Percentiles rank a stretch among this genome's conserved stretches.
These are phyloP conservation scores for Ogataea methanolica DNA, from an alignment of 805 yeast species.

Conservation along the genomic window DNA sequence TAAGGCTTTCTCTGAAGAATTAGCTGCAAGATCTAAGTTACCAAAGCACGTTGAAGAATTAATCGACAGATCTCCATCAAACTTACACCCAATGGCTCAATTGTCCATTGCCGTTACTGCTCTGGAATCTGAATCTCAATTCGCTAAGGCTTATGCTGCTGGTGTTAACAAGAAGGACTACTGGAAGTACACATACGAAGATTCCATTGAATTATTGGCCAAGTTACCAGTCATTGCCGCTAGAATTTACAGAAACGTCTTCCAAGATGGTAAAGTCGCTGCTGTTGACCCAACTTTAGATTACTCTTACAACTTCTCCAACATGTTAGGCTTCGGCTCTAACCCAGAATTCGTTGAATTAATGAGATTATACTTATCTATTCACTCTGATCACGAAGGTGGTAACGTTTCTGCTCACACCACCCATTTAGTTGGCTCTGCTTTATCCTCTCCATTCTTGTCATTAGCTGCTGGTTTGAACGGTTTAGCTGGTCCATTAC, in stretches of 20 bases:
- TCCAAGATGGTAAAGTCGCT: constrained; percentile 72
- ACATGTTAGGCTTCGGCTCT: constrained; percentile 54
- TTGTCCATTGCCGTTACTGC: constrained; percentile 80
- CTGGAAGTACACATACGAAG: constrained; percentile 83
- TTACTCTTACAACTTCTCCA: constrained; percentile 60
- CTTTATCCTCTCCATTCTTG: constrained; percentile 72
- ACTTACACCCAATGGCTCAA: constrained; percentile 88
- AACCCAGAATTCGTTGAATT: constrained; percentile 71
- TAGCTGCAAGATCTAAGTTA: constrained; percentile 71
- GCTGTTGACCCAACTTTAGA: constrained; percentile 49
- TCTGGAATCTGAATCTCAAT: constrained; percentile 75
- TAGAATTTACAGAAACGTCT: constrained; percentile 77
- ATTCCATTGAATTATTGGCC: constrained; percentile 73
- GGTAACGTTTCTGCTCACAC: constrained; percentile 87
- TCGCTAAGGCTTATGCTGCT: constrained; percentile 78
- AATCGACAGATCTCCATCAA: constrained; percentile 68
- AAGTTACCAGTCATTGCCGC: constrained; percentile 80
- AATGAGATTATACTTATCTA: constrained; percentile 75
- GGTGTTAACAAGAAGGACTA: constrained; percentile 80
- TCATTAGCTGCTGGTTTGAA: constrained; percentile 78
- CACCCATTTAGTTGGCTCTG: constrained; percentile 81
- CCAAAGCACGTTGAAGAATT: constrained; percentile 75
- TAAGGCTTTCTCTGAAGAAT: constrained; percentile 65
- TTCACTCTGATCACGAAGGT: constrained; percentile 88
- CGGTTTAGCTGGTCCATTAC: constrained; percentile 85